Evolutionary conservation across 164 flowering plant species (phyloP).

Genomic region (Pachysandra terminalis): DNA sequence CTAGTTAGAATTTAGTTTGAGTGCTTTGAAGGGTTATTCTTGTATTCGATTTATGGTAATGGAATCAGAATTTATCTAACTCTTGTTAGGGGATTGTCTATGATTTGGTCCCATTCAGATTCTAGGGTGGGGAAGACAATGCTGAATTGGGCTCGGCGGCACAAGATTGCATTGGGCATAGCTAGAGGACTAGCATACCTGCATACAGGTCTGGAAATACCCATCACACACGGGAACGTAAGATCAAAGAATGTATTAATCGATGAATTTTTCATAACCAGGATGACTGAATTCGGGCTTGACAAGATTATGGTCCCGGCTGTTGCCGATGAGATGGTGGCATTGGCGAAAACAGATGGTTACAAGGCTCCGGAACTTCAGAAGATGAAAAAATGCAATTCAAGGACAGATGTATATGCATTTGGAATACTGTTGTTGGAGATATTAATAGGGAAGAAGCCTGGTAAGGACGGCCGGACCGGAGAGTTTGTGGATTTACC

Average conservation of each 20-base stretch:
- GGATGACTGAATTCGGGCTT: slow-evolving; percentile 86
- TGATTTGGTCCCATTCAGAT: slow-evolving; percentile 43
- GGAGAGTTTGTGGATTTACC: slow-evolving; percentile 81
- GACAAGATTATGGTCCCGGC: slow-evolving; percentile 82
- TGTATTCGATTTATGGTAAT: neutral
- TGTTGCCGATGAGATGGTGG: slow-evolving; percentile 83
- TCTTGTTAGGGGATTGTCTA: neutral
- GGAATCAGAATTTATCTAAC: neutral
- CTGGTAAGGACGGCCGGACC: slow-evolving; percentile 62
- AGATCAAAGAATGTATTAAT: slow-evolving; percentile 82
- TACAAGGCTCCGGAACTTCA: slow-evolving; percentile 97
- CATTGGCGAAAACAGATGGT: slow-evolving; percentile 77
- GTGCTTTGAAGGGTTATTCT: neutral
- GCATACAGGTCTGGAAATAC: slow-evolving; percentile 73
- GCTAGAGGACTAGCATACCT: slow-evolving; percentile 89
- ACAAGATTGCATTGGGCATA: slow-evolving; percentile 82
- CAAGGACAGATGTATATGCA: slow-evolving; percentile 90
- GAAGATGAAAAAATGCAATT: slow-evolving; percentile 86
- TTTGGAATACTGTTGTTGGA: slow-evolving; percentile 88
- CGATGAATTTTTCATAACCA: slow-evolving; percentile 80
- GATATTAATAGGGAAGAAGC: slow-evolving; percentile 82
- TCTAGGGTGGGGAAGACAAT: slow-evolving; percentile 71
- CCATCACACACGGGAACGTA: slow-evolving; percentile 83
- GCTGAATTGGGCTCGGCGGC: slow-evolving; percentile 90
- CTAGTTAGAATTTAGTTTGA: no score